Evolutionary conservation across 345 rosid species (phyloP).

Genomic region (Viola odorata): DNA sequence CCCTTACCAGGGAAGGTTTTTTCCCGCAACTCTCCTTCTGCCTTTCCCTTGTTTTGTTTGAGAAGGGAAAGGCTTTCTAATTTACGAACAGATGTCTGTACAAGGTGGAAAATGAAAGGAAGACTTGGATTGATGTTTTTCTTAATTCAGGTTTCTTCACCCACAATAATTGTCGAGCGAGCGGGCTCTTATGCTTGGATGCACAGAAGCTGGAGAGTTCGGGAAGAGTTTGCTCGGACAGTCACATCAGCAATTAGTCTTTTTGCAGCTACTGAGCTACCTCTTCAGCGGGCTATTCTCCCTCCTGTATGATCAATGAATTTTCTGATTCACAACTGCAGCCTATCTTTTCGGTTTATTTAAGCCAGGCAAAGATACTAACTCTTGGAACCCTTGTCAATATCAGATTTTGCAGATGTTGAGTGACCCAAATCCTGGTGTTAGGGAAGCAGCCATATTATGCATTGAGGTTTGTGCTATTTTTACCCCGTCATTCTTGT

Average conservation of each 20-base stretch:
- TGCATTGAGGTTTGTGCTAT: conserved; percentile 73
- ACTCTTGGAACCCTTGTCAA: conserved; percentile 10
- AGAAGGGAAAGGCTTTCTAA: too few species aligned
- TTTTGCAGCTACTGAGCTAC: conserved; percentile 89
- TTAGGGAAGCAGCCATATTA: conserved; percentile 83
- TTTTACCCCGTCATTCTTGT: not conserved
- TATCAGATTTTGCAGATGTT: conserved; percentile 86
- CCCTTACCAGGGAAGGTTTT: too few species aligned
- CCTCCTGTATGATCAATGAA: conserved; percentile 57
- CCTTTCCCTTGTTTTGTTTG: too few species aligned
- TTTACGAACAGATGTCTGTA: too few species aligned
- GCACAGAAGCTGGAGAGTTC: conserved; percentile 93
- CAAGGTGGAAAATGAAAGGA: too few species aligned
- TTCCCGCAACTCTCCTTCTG: too few species aligned
- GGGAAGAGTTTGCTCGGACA: conserved; percentile 94
- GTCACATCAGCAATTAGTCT: conserved; percentile 89
- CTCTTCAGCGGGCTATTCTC: conserved; percentile 94
- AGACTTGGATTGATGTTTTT: conserved; percentile 9
- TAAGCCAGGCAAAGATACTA: not conserved
- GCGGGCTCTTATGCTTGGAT: conserved; percentile 97
- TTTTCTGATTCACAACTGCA: conserved; percentile 1
- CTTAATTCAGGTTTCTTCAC: conserved; percentile 78
- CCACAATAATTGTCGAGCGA: conserved; percentile 93
- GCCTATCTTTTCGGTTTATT: too few species aligned
- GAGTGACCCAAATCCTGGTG: conserved; percentile 80